A percentile compares a stretch with the other conserved stretches of the same genome.
Evolutionary conservation across 2,329 filamentous ascomycete species (phyloP).

Genomic region (Waltergamsia citrina): DNA sequence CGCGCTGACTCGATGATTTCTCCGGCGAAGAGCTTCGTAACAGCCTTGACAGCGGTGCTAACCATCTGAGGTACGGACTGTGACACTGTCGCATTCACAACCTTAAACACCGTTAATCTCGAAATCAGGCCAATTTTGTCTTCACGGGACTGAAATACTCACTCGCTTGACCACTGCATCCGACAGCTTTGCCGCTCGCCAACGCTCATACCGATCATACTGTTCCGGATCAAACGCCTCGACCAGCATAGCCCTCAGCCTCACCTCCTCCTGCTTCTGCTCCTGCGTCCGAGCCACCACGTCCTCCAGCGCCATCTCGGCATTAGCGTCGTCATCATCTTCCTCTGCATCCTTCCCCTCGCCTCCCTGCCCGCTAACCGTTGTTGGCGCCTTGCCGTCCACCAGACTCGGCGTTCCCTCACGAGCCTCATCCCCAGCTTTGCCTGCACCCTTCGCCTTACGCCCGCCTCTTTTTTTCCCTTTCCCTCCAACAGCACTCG

Average conservation of each 20-base stretch:
- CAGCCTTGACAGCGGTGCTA: constrained; percentile 65
- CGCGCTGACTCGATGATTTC: constrained; percentile 66
- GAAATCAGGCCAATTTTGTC: neutral
- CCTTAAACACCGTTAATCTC: constrained; percentile 24
- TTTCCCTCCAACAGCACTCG: constrained; percentile 23
- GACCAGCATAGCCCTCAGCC: constrained; percentile 50
- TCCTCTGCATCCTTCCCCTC: constrained; percentile 41
- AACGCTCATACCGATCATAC: constrained; percentile 60
- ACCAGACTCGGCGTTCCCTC: constrained; percentile 35
- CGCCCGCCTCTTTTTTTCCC: constrained; percentile 52
- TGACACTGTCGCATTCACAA: constrained; percentile 73
- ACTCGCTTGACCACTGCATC: constrained; percentile 61
- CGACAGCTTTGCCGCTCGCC: constrained; percentile 58
- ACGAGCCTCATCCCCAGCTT: constrained; percentile 19
- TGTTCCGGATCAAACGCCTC: constrained; percentile 57
- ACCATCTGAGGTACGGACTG: constrained; percentile 68
- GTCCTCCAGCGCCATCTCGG: constrained; percentile 46
- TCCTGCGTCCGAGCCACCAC: constrained; percentile 55
- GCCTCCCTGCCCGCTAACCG: constrained; percentile 33
- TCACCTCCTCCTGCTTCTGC: constrained; percentile 54
- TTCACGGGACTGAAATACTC: constrained; percentile 14
- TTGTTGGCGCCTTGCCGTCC: constrained; percentile 28
- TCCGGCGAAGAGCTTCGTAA: constrained; percentile 68
- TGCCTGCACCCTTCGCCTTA: constrained; percentile 50
- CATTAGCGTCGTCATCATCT: constrained; percentile 47